Conservation (phyloP, 2,329 filamentous ascomycete species). For the Coleophoma eucalyptorum region DNA sequence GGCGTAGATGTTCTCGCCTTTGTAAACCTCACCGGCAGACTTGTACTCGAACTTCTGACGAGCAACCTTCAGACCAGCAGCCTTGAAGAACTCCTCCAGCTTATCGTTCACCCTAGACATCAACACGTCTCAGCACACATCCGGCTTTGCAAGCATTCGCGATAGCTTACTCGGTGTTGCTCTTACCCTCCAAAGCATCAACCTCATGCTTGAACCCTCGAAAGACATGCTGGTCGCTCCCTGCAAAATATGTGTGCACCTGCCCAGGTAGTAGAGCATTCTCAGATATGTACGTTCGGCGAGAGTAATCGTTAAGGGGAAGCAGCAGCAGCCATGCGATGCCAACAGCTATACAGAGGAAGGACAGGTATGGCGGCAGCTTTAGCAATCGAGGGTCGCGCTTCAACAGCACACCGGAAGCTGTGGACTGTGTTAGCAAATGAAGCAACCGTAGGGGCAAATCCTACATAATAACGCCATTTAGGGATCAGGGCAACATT, state of each 20-base stretch:
- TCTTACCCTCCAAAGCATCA: slow-evolving; percentile 51
- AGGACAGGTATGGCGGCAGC: slow-evolving; percentile 82
- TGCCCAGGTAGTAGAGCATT: slow-evolving; percentile 94
- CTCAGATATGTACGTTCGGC: slow-evolving; percentile 93
- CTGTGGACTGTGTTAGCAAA: slow-evolving; percentile 18
- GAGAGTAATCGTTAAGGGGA: slow-evolving; percentile 85
- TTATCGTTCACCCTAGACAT: slow-evolving; percentile 60
- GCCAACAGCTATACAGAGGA: slow-evolving; percentile 79
- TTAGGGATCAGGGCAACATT: neutral
- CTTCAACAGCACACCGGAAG: slow-evolving; percentile 64
- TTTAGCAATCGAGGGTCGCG: slow-evolving; percentile 78
- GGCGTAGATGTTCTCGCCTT: slow-evolving; percentile 88
- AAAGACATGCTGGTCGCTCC: slow-evolving; percentile 93
- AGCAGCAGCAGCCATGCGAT: slow-evolving; percentile 87
- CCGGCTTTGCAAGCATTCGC: slow-evolving; percentile 20
- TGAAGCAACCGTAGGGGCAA: neutral
- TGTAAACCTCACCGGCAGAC: slow-evolving; percentile 68
- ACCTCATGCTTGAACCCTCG: slow-evolving; percentile 86
- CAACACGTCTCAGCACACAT: slow-evolving; percentile 16
- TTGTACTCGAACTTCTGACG: slow-evolving; percentile 85
- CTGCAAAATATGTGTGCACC: slow-evolving; percentile 96
- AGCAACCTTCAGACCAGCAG: slow-evolving; percentile 81
- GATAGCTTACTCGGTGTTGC: slow-evolving; percentile 46
- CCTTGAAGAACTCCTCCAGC: slow-evolving; percentile 71
- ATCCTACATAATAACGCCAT: neutral